These are phyloP conservation scores for Borealophlyctis nickersoniae DNA, from an alignment of 192 early-diverging fungal species.

Conservation along the genomic window DNA sequence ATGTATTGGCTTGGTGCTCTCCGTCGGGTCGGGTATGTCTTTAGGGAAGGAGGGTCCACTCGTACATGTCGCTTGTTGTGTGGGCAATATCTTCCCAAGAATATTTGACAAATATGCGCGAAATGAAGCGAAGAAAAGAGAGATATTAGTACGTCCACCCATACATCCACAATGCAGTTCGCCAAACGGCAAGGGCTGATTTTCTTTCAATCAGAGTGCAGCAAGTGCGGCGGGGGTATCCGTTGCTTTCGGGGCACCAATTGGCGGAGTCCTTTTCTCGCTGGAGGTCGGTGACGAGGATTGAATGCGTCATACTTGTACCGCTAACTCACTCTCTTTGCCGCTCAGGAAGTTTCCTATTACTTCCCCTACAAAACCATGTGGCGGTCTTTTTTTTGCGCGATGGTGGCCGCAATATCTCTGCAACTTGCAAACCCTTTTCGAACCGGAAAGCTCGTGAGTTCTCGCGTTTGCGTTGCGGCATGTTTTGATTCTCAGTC, in stretches of 20 bases:
- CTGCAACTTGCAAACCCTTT: slow-evolving; percentile 77
- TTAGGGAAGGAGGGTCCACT: slow-evolving; percentile 80
- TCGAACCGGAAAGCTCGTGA: slow-evolving; percentile 90
- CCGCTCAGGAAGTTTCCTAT: slow-evolving; percentile 78
- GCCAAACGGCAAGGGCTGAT: no score
- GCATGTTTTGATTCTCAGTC: slow-evolving; percentile 10
- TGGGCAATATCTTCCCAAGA: slow-evolving; percentile 82
- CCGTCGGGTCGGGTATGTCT: slow-evolving; percentile 46
- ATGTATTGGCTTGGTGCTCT: slow-evolving; percentile 67
- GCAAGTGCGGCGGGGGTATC: slow-evolving; percentile 95
- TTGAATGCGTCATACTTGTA: not conserved
- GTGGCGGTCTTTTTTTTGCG: slow-evolving; percentile 96
- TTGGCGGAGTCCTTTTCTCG: slow-evolving; percentile 79
- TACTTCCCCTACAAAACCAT: slow-evolving; percentile 93
- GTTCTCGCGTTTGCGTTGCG: no score
- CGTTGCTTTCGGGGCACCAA: slow-evolving; percentile 95
- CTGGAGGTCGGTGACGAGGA: slow-evolving; percentile 47
- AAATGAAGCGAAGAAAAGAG: slow-evolving; percentile 68
- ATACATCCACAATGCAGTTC: no score
- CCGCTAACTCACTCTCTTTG: not conserved
- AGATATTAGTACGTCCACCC: slow-evolving; percentile 35
- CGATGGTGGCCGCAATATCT: slow-evolving; percentile 89
- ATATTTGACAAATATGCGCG: slow-evolving; percentile 72
- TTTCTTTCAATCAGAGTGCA: slow-evolving; percentile 45
- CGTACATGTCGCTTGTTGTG: slow-evolving; percentile 92